Evolutionary conservation across 306 rosid genomes (phyloP), one percentile per base, ranked within the genome.

Genomic region (Echinosophora koreensis): DNA sequence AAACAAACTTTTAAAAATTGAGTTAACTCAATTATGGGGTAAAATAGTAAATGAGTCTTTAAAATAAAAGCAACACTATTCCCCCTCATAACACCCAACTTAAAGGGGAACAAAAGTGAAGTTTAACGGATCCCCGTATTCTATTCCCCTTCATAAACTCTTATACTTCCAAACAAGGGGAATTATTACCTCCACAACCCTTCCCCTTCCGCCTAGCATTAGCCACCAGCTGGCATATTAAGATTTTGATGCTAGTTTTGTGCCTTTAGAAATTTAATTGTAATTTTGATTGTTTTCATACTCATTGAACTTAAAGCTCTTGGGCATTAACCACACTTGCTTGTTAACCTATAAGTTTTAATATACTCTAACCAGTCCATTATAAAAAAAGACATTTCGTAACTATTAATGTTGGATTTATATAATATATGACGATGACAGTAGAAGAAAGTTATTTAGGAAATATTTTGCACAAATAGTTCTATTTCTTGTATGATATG

Each of bases 401-500:
- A 57, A 57, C 15, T 58, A 44, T 30, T 11, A 34, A 30, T 69
- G 8, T 62, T 75, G 28, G 80, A 62, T 69, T 74, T 62, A 37
- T 11, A 16, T 56, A 18, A 38, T 2, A 30, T 16, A 46, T 5
- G 49, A 44, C 17, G 42, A 44, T 58, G 56, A 44, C 46, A 41
- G 46, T 58, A 7, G 32, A 69, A 38, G 74, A 80, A 42, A 57
- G 1, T 38, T 71, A 66, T 84, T 67, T 8, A 2, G 60, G 71
- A n/a, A 66, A 50, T 46, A 41, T 79, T 79, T 74, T 77, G 13
- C 66, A 50, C 38, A 34, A 61, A 59, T 68, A 71, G 74, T 81
- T 82, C 27, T 41, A 18, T 67, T 77, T 72, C 64, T 32, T 74
- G 66, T 64, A 76, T 75, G 54, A 9, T 78, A 61, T 84, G 46